Evolutionary conservation across 257 asterid genomes (phyloP), one percentile per base, ranked within the genome.

Genomic region (Ballota nigra): DNA sequence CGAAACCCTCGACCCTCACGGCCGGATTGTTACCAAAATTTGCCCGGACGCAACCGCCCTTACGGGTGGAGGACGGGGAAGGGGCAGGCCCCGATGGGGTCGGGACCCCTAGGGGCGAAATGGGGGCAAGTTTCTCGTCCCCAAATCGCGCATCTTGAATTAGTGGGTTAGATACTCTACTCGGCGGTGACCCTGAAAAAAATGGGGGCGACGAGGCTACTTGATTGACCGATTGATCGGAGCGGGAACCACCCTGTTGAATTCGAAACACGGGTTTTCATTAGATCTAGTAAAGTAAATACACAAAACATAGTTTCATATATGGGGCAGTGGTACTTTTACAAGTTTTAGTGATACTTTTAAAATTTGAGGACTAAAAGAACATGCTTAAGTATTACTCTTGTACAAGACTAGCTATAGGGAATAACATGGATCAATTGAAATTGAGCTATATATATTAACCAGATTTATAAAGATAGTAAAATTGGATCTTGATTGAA

Each of bases 121-220:
- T 74, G 2, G 95, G 91, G 76, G 84, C 22, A n/a, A 74, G 63
- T 33, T 81, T 89, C 36, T 83, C 94, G 64, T 87, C 96, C 63
- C 93, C 89, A 38, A 95, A 95, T 11, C 93, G 89, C 1, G 92
- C 86, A 38, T 92, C 99, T 73, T 88, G 95, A 87, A 92, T 86
- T 84, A 95, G 84, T 47, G 99, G 99, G 96, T 95, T 95, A 88
- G 99, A 89, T 26, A 87, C 98, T 89, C 99, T 87, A 72, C 94
- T 84, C 86, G 99, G 99, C 87, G 99, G 99, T 16, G 99, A 95
- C 98, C 99, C 98, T 1, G 86, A 59, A 87, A 92, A 95, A 95
- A 89, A 95, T 56, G 98, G 98, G 96, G 98, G 99, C 86, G 99
- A 92, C 89, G 96, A 88, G 77, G 96, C 95, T 80, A 80, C 80